Base-by-base conservation (phyloP, 176 grass and related monocot genomes). In the Musa schizocarpa region DNA sequence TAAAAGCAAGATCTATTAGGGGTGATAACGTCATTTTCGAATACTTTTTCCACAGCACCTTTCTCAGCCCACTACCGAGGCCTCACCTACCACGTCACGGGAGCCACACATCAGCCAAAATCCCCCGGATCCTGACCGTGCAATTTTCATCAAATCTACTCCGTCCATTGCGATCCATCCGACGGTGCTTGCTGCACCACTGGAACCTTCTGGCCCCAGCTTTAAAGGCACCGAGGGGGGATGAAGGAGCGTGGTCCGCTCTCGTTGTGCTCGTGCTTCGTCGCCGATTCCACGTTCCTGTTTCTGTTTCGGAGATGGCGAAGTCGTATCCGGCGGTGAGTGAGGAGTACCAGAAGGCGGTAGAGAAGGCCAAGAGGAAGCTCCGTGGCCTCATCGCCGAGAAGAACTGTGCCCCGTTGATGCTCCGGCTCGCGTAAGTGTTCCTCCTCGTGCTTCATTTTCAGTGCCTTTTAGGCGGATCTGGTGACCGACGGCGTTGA, bases 321-420 rank as follows among this genome's bases (percentile, higher is more conserved):
- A 98, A 91, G 78, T 75, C 69, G 54, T 94, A 94, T 82, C 88
- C 90, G 0, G 53, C 69, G 9, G 90, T 98, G 51, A 94, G 86
- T 81, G 86, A 80, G 2, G 90, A 99, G 19, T 94, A 98, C 90
- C 68, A 74, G 27, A 83, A 78, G 25, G 86, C 90, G 23, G 75
- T 99, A 51, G 84, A 68, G 64, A 99, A 99, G 88, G 85, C 78
- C 78, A 87, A 78, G 84, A 81, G 77, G 71, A 99, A 92, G 90
- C 90, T 99, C 66, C 84, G 95, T 20, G 90, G 83, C 65, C 6
- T 98, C 78, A 89, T 98, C 88, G 87, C 90, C 63, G 94, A 98
- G 90, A 93, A 98, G 90, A 98, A 89, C 86, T 98, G 94, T 75
- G 90, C 90, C 56, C 94, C 94, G 4, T 56, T 93, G 63, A 93